These are phyloP conservation scores for Nemania diffusa DNA, from an alignment of 2,329 filamentous ascomycete genomes.

Conservation along the genomic window DNA sequence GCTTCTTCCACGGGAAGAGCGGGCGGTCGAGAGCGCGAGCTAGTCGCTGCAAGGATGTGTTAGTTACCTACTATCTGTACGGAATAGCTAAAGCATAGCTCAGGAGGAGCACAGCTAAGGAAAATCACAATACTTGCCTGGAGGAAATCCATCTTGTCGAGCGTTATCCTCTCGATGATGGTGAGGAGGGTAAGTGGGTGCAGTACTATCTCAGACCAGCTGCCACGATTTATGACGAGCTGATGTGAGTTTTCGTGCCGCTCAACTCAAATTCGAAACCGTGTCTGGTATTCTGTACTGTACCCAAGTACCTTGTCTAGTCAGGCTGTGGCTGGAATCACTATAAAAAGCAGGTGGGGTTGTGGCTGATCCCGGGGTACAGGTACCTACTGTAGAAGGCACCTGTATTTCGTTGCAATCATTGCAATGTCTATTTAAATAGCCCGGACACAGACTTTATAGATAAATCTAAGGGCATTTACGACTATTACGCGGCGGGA, in stretches of 20 bases:
- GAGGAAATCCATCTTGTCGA: slow-evolving; percentile 50
- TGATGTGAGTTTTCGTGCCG: slow-evolving; percentile 11
- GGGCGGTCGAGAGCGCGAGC: slow-evolving; percentile 89
- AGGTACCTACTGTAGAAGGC: no score
- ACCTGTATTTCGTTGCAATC: no score
- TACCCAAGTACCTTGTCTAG: neutral
- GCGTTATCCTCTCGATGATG: slow-evolving; percentile 34
- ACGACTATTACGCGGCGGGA: no score
- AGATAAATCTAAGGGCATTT: no score
- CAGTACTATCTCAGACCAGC: slow-evolving; percentile 34
- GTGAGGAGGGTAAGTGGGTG: slow-evolving; percentile 17
- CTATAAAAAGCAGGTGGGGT: slow-evolving; percentile 13
- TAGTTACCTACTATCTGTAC: slow-evolving; percentile 14
- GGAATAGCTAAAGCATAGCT: no score
- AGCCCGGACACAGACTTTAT: no score
- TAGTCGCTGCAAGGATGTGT: slow-evolving; percentile 66
- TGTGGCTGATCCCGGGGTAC: neutral
- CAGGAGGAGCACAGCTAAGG: neutral
- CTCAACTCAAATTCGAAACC: slow-evolving; percentile 39
- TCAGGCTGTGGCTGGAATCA: neutral
- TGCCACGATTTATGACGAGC: slow-evolving; percentile 31
- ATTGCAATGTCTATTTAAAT: no score
- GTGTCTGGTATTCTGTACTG: slow-evolving; percentile 35
- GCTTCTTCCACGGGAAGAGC: slow-evolving; percentile 95
- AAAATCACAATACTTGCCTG: slow-evolving; percentile 45